Conservation (phyloP, 83 land plant species). For the Picea abies region DNA sequence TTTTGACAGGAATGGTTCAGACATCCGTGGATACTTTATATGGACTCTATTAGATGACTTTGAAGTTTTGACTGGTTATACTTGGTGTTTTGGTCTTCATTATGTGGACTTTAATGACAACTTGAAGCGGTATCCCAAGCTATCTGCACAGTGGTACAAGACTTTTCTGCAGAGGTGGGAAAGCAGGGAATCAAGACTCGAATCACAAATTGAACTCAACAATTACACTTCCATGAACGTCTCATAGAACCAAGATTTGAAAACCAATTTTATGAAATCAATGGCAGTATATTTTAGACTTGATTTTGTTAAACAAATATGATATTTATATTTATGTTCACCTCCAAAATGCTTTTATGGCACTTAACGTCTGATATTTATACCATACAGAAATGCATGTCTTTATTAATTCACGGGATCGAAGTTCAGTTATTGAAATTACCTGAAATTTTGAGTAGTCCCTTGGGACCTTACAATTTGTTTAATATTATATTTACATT, state of each 20-base stretch:
- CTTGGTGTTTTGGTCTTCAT: conserved; percentile 20
- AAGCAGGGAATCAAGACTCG: neutral
- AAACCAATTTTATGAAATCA: neutral
- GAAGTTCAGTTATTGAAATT: rapidly evolving
- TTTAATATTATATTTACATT: too few relatives aligned
- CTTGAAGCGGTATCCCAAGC: too few relatives aligned
- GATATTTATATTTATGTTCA: too few relatives aligned
- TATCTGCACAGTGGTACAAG: too few relatives aligned
- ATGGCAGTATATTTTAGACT: neutral
- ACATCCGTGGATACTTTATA: conserved; percentile 22
- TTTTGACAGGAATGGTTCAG: conserved; percentile 1
- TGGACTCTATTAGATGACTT: conserved; percentile 24
- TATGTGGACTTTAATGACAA: neutral
- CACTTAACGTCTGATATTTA: too few relatives aligned
- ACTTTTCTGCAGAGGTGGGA: neutral
- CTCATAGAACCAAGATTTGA: too few relatives aligned
- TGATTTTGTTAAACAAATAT: neutral
- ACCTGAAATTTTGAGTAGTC: too few relatives aligned
- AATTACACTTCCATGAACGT: neutral
- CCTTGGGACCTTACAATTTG: too few relatives aligned
- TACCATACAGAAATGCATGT: too few relatives aligned
- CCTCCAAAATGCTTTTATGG: too few relatives aligned
- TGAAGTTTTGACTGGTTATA: neutral
- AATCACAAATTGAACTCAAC: neutral
- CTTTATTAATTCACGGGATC: too few relatives aligned